phyloP scores from a whole-genome alignment of 2,329 filamentous ascomycete genomes.

The Aspergillus sp. region DNA sequence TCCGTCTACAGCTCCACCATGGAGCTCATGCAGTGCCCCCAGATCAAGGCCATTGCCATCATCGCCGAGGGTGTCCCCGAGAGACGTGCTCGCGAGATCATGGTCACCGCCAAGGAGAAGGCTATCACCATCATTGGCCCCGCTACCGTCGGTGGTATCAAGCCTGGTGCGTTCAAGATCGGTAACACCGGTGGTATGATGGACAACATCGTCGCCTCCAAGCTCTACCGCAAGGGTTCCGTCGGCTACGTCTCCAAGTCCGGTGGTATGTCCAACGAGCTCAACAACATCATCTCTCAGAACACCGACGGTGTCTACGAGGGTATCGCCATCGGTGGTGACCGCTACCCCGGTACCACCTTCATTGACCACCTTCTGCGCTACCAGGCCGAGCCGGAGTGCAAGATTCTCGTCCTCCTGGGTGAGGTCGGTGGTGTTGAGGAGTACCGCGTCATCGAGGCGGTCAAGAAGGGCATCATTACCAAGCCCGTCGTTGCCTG shows the following conservation, averaged over 20 bases:
- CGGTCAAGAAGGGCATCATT: constrained; percentile 88
- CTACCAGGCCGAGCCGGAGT: constrained; percentile 93
- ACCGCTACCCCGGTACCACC: constrained; percentile 96
- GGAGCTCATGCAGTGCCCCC: constrained; percentile 95
- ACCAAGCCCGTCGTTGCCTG: constrained; percentile 99
- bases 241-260: constrained; percentile 99
- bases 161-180: constrained; percentile 99
- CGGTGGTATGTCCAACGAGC: constrained; percentile 99
- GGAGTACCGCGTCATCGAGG: constrained; percentile 99
- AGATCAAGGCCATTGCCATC: constrained; percentile 98
- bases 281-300: constrained; percentile 98
- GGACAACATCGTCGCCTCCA: constrained; percentile 99
- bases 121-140: constrained; percentile 98
- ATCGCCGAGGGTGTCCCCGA: constrained; percentile 99
- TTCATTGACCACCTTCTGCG: constrained; percentile 98
- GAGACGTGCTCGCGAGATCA: constrained; percentile 96
- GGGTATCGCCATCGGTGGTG: constrained; percentile 98
- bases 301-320: constrained; percentile 98
- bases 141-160: constrained; percentile 98
- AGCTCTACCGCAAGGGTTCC: constrained; percentile 98
- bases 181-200: constrained; percentile 99
- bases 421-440: constrained; percentile 99
- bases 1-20: constrained; percentile 98
- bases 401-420: constrained; percentile 94
- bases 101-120: constrained; percentile 96